Conservation (phyloP, 169 alveolate genomes). For the Besnoitia besnoiti region DNA sequence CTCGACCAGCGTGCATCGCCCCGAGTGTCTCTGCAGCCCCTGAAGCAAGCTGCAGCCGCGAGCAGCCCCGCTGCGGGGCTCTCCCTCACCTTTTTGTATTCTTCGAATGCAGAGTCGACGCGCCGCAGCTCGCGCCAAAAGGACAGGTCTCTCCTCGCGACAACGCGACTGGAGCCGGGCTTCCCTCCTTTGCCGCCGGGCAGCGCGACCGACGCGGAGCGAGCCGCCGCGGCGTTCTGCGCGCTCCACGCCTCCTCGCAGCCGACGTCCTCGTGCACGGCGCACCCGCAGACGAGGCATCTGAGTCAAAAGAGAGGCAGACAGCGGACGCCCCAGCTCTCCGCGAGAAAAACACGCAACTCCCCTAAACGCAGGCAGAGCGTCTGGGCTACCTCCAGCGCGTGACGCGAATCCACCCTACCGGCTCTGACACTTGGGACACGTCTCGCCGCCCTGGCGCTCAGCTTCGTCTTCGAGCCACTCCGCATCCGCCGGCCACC, state of each 20-base stretch:
- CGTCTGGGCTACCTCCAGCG: no score
- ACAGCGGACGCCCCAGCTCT: no score
- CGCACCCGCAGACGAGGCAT: constrained; percentile 13
- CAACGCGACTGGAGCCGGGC: background rate
- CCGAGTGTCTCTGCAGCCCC: no score
- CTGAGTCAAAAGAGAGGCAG: background rate
- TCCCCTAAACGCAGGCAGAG: no score
- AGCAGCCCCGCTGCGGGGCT: background rate
- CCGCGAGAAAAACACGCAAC: no score
- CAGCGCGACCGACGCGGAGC: background rate
- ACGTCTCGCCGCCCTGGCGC: background rate
- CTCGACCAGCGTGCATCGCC: no score
- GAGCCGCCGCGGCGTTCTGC: background rate
- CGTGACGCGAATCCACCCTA: no score
- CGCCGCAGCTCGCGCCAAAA: constrained; percentile 2
- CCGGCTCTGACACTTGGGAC: constrained; percentile 33
- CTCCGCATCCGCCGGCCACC: constrained; percentile 42
- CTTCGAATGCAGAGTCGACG: background rate
- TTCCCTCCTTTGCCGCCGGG: background rate
- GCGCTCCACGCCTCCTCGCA: background rate
- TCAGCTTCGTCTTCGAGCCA: constrained; percentile 23
- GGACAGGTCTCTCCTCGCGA: background rate
- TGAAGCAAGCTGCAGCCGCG: no score
- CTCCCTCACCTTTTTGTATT: background rate
- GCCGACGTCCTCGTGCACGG: background rate